Percentiles rank a stretch among this genome's conserved stretches.
Evolutionary conservation across 2,329 filamentous ascomycete genomes (phyloP).

Genomic region (Alternaria atra): DNA sequence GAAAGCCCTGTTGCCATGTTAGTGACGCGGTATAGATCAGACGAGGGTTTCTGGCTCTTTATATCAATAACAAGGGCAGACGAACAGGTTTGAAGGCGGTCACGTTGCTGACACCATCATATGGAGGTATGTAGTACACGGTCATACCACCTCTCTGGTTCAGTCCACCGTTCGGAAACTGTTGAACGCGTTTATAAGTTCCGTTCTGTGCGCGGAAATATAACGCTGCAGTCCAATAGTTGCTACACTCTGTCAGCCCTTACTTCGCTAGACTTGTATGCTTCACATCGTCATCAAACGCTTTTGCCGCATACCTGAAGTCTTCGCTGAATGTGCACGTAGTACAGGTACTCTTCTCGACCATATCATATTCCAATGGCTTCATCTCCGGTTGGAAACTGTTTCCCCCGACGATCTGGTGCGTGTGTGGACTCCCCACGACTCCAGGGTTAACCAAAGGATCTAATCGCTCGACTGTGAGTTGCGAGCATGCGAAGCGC

Average conservation of each 20-base stretch:
- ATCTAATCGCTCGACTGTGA: constrained; percentile 41
- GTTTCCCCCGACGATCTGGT: constrained; percentile 44
- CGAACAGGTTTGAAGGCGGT: constrained; percentile 42
- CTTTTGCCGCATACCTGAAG: constrained; percentile 14
- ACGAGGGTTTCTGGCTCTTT: neutral
- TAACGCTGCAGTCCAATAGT: constrained; percentile 44
- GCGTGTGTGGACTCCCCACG: constrained; percentile 39
- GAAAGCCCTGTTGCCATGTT: constrained; percentile 47
- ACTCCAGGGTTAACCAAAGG: constrained; percentile 40
- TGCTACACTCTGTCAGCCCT: constrained; percentile 7
- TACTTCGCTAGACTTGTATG: too few species aligned
- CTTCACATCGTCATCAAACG: neutral
- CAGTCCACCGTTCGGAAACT: constrained; percentile 35
- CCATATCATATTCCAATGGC: constrained; percentile 36
- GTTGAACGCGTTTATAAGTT: constrained; percentile 43
- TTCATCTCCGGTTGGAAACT: constrained; percentile 39
- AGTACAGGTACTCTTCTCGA: constrained; percentile 35
- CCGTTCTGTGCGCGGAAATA: constrained; percentile 43
- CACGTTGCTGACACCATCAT: constrained; percentile 36
- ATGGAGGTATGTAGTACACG: constrained; percentile 45
- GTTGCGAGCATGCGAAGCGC: constrained; percentile 42
- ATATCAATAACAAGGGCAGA: neutral
- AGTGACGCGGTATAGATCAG: neutral
- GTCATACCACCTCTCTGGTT: constrained; percentile 42
- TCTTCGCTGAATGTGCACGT: constrained; percentile 41